Conservation (phyloP, 192 early-diverging fungal species). For the Obelidium mucronatum region DNA sequence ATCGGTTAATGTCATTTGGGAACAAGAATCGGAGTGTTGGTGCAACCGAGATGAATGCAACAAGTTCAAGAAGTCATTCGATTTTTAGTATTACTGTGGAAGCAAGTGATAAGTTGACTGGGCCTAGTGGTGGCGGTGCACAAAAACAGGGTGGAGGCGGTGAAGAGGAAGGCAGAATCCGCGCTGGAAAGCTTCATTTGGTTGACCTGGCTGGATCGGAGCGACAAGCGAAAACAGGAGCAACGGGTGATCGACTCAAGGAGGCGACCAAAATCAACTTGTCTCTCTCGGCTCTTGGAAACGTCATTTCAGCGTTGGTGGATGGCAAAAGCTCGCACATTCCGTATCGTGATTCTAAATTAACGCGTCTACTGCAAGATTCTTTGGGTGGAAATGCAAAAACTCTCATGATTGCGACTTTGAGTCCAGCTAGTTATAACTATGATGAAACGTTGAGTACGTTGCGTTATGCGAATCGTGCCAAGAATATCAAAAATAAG, state of each 20-base stretch:
- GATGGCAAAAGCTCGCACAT: slow-evolving; percentile 71
- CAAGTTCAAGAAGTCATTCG: slow-evolving; percentile 69
- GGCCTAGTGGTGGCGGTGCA: background rate
- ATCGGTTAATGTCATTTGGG: slow-evolving; percentile 65
- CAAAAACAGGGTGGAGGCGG: slow-evolving; percentile 37
- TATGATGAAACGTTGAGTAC: slow-evolving; percentile 72
- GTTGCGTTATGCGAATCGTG: slow-evolving; percentile 67
- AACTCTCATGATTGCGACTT: slow-evolving; percentile 71
- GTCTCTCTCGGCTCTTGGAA: slow-evolving; percentile 66
- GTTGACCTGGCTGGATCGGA: slow-evolving; percentile 71
- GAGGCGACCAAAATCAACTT: slow-evolving; percentile 76
- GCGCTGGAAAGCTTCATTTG: slow-evolving; percentile 71
- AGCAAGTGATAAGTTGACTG: slow-evolving; percentile 50
- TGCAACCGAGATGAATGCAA: slow-evolving; percentile 82
- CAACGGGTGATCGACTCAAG: slow-evolving; percentile 65
- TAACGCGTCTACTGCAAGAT: slow-evolving; percentile 71
- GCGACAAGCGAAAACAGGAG: slow-evolving; percentile 68
- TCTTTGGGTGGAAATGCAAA: slow-evolving; percentile 71
- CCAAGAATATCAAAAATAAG: slow-evolving; percentile 76
- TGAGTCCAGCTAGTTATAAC: slow-evolving; percentile 69
- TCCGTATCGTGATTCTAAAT: slow-evolving; percentile 70
- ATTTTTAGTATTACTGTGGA: slow-evolving; percentile 76
- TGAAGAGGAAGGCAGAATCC: slow-evolving; percentile 54
- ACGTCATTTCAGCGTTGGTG: slow-evolving; percentile 70
- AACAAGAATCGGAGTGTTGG: slow-evolving; percentile 79